Conservation (phyloP, 2,329 filamentous ascomycete species). For the Sarocladiaceae sp. region DNA sequence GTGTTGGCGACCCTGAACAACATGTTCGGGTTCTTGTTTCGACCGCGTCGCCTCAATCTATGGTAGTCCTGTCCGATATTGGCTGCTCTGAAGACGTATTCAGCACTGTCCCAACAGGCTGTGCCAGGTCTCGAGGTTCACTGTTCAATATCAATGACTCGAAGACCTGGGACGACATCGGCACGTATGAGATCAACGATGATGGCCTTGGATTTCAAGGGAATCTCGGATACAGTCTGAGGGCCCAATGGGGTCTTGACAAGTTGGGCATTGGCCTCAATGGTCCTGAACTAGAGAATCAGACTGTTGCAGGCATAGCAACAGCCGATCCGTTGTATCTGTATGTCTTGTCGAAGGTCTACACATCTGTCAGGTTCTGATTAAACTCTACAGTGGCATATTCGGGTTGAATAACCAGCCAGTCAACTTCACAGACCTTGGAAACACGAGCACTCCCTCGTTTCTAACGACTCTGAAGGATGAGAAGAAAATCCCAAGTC, state of each 20-base stretch:
- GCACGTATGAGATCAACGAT: constrained; percentile 2
- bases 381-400: neutral
- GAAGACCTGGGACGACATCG: neutral
- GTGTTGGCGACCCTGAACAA: constrained; percentile 2
- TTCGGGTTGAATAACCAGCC: constrained; percentile 6
- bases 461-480: constrained; percentile 1
- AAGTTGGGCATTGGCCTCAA: constrained; percentile 5
- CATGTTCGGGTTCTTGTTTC: constrained; percentile 1
- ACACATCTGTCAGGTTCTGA: neutral
- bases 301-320: constrained; percentile 3
- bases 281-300: neutral
- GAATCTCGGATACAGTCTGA: neutral
- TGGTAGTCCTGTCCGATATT: neutral
- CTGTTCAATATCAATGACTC: constrained; percentile 2
- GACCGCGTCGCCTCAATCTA: neutral
- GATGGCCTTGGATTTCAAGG: neutral
- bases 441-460: neutral
- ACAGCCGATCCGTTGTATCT: constrained; percentile 1
- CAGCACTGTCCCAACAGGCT: neutral
- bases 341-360: neutral
- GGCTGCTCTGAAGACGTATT: constrained; percentile 1
- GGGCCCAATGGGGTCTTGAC: constrained; percentile 1
- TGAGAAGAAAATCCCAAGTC: neutral
- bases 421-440: constrained; percentile 4
- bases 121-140: neutral